These are phyloP conservation scores for Cynanchum wilfordii DNA, from an alignment of 257 asterid species.

Conservation along the genomic window DNA sequence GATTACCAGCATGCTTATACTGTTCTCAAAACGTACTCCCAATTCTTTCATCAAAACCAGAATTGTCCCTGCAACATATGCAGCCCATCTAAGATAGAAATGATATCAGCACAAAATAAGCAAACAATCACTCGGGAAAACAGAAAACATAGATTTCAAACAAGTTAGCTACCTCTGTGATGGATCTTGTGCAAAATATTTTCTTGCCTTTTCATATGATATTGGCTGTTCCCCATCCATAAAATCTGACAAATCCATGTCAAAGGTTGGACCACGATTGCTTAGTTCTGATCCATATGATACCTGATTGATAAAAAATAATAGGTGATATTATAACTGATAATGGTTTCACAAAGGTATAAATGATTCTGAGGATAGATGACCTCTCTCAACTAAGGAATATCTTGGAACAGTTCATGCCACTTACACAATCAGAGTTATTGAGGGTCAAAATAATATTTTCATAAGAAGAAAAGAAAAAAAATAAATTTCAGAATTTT, in stretches of 20 bases:
- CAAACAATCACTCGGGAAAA: slow-evolving; percentile 4
- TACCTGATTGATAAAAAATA: slow-evolving; percentile 44
- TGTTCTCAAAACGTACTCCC: slow-evolving; percentile 65
- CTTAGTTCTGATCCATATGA: slow-evolving; percentile 96
- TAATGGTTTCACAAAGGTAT: not conserved
- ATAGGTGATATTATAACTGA: not conserved
- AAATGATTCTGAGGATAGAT: not conserved
- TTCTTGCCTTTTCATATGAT: slow-evolving; percentile 74
- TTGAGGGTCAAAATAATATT: not conserved
- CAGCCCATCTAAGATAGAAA: slow-evolving; percentile 84
- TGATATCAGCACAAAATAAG: slow-evolving; percentile 24
- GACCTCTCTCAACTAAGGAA: not conserved
- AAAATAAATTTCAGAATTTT: not conserved
- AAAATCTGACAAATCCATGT: slow-evolving; percentile 93
- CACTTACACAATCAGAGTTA: not conserved
- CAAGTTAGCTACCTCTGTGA: slow-evolving; percentile 64
- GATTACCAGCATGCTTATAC: slow-evolving; percentile 80
- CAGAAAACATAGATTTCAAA: slow-evolving; percentile 6
- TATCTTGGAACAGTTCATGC: not conserved
- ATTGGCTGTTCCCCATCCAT: slow-evolving; percentile 71
- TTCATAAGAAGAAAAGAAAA: not conserved
- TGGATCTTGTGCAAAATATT: slow-evolving; percentile 85
- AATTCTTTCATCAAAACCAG: slow-evolving; percentile 93
- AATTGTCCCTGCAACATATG: slow-evolving; percentile 94
- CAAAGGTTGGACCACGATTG: slow-evolving; percentile 99